Percentiles rank a stretch among this genome's conserved stretches.
Evolutionary conservation across 164 flowering plant species (phyloP).

Genomic region (Echeveria elegans): DNA sequence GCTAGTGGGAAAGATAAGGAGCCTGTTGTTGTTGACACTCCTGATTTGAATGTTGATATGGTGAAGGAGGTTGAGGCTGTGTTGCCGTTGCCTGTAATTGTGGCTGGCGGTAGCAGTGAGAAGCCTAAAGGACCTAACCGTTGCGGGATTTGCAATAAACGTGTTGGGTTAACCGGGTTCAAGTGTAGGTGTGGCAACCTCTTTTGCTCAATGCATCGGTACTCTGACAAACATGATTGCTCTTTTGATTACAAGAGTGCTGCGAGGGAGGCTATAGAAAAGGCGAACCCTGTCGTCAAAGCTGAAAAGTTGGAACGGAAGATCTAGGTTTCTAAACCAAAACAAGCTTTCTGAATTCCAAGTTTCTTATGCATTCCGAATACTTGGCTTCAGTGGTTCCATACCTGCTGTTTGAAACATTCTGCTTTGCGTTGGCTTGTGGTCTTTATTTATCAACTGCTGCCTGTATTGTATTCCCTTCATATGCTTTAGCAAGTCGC

Average conservation of each 20-base stretch:
- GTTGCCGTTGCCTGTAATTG: conserved; percentile 13
- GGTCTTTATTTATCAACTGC: background rate
- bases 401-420: background rate
- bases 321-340: background rate
- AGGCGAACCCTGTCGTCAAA: too few species aligned
- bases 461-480: background rate
- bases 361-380: too few species aligned
- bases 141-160: conserved; percentile 31
- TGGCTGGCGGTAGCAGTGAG: too few species aligned
- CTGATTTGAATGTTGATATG: conserved; percentile 13
- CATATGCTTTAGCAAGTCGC: background rate
- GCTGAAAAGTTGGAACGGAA: conserved; percentile 47
- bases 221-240: too few species aligned
- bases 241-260: too few species aligned
- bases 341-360: too few species aligned
- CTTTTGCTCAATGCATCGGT: too few species aligned
- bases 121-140: too few species aligned
- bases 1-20: conserved; percentile 22
- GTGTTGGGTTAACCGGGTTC: conserved; percentile 46
- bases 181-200: too few species aligned
- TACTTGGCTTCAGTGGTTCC: background rate
- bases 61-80: conserved; percentile 15
- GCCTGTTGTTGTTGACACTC: conserved; percentile 13
- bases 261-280: too few species aligned
- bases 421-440: background rate